Percentiles rank a stretch among this genome's conserved stretches.
phyloP scores from a whole-genome alignment of 2,329 filamentous ascomycete species.

The Colletotrichum tofieldiae region DNA sequence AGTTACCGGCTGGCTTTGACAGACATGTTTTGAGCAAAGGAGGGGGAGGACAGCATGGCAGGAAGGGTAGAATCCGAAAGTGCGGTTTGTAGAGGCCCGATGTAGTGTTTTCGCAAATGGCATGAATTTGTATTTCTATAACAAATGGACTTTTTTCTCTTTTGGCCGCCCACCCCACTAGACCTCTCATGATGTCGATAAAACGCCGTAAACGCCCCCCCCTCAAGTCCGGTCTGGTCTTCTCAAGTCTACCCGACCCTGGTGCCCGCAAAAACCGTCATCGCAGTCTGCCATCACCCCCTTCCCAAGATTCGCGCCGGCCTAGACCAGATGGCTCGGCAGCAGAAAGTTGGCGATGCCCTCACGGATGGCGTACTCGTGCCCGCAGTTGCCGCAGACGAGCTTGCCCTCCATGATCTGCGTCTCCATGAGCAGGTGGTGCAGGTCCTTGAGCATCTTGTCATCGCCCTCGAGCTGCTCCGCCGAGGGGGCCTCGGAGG shows the following conservation, averaged over 20 bases:
- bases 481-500: conserved; percentile 73
- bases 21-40: conserved; percentile 29
- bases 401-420: conserved; percentile 90
- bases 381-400: conserved; percentile 91
- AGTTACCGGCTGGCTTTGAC: conserved; percentile 42
- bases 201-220: conserved; percentile 40
- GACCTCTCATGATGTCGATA: conserved; percentile 12
- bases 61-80: conserved; percentile 12
- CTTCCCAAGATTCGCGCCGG: no score
- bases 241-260: background rate
- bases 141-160: conserved; percentile 34
- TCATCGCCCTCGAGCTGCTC: conserved; percentile 77
- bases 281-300: background rate
- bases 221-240: background rate
- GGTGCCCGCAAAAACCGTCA: background rate
- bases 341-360: conserved; percentile 97
- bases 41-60: conserved; percentile 16
- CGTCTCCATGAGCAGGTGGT: conserved; percentile 89
- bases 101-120: conserved; percentile 32
- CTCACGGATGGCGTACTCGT: conserved; percentile 95
- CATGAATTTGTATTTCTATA: conserved; percentile 40
- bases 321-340: conserved; percentile 87
- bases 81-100: conserved; percentile 2
- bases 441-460: conserved; percentile 82
- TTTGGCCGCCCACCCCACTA: conserved; percentile 24